These are phyloP conservation scores for Mycena latifolia DNA, from an alignment of 768 basidiomycete species.

Conservation along the genomic window DNA sequence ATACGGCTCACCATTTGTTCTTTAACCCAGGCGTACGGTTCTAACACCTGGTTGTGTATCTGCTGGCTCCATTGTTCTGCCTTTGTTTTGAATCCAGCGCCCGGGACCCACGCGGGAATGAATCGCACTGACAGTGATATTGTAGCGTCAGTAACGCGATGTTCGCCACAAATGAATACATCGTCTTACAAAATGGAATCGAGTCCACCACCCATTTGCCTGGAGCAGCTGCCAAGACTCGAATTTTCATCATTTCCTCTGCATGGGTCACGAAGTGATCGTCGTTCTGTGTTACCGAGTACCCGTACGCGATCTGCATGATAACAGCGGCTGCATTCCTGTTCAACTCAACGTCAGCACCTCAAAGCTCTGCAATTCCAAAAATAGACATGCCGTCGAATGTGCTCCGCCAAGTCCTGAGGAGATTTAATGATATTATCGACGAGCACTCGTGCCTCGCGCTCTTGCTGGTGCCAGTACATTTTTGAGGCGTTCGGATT, in stretches of 20 bases:
- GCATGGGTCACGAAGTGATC: constrained; percentile 36
- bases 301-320: constrained; percentile 32
- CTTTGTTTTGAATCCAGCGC: constrained; percentile 47
- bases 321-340: constrained; percentile 31
- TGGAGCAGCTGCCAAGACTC: constrained; percentile 28
- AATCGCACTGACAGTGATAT: constrained; percentile 20
- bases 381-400: constrained; percentile 18
- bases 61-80: constrained; percentile 21
- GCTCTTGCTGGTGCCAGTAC: constrained; percentile 25
- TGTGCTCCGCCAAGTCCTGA: constrained; percentile 12
- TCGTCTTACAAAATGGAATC: constrained; percentile 40
- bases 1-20: constrained; percentile 22
- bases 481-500: constrained; percentile 23
- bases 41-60: constrained; percentile 13
- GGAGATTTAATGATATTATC: constrained; percentile 24
- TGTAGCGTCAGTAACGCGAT: background rate
- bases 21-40: constrained; percentile 29
- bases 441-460: constrained; percentile 7
- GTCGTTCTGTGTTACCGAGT: constrained; percentile 23
- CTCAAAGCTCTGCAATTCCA: no score
- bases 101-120: constrained; percentile 56
- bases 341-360: no score
- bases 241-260: constrained; percentile 38
- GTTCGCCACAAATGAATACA: background rate
- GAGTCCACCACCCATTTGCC: constrained; percentile 55